Evolutionary conservation across 495 filamentous ascomycete genomes (phyloP).

Genomic region (Aspergillus leporis): DNA sequence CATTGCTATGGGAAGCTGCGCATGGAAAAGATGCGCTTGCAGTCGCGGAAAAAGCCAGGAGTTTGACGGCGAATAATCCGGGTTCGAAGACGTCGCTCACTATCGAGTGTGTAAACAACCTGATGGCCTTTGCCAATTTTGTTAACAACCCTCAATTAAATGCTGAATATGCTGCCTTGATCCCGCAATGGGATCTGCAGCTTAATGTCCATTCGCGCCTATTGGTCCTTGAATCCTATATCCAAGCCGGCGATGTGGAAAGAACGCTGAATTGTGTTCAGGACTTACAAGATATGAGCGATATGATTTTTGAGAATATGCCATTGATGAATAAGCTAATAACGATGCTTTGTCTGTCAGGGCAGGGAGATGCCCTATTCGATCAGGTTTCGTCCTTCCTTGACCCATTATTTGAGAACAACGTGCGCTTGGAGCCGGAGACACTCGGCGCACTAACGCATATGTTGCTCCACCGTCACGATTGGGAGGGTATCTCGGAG

Average conservation of each 20-base stretch:
- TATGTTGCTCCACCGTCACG: conserved; percentile 69
- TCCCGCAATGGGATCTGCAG: conserved; percentile 58
- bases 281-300: conserved; percentile 54
- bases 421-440: conserved; percentile 63
- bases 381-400: conserved; percentile 71
- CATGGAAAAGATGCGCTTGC: conserved; percentile 69
- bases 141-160: conserved; percentile 68
- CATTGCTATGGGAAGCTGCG: conserved; percentile 75
- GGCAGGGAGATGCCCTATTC: conserved; percentile 54
- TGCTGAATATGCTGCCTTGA: conserved; percentile 67
- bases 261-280: conserved; percentile 65
- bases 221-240: conserved; percentile 72
- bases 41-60: conserved; percentile 64
- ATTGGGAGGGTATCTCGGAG: conserved; percentile 73
- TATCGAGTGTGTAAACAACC: conserved; percentile 69
- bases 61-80: conserved; percentile 42
- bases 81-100: conserved; percentile 50
- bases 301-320: conserved; percentile 56
- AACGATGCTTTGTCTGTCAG: conserved; percentile 61
- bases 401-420: conserved; percentile 71
- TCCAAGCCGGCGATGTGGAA: conserved; percentile 66
- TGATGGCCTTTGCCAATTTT: conserved; percentile 75
- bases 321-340: conserved; percentile 74
- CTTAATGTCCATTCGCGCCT: conserved; percentile 67
- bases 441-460: conserved; percentile 71